Conservation (phyloP, 2,329 filamentous ascomycete species). For the Aspergillus sp. region DNA sequence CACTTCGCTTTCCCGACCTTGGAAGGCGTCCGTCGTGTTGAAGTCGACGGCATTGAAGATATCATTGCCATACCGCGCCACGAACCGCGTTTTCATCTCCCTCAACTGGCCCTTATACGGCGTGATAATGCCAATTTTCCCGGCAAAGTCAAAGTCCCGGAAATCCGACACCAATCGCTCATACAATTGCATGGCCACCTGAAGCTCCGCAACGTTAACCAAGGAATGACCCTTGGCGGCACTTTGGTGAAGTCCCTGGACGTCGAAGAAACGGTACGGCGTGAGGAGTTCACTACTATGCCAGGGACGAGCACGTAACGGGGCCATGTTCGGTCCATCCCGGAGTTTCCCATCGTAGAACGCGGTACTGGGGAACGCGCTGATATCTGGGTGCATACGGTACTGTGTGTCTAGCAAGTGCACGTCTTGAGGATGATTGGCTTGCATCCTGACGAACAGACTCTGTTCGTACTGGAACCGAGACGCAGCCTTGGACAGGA, state of each 20-base stretch:
- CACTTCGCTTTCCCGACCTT: constrained; percentile 91
- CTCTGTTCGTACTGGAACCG: constrained; percentile 94
- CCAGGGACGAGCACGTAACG: constrained; percentile 71
- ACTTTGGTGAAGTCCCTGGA: constrained; percentile 74
- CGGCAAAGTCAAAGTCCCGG: constrained; percentile 57
- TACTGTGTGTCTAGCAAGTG: constrained; percentile 97
- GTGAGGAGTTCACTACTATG: constrained; percentile 72
- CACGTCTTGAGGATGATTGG: constrained; percentile 76
- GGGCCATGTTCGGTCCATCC: constrained; percentile 76
- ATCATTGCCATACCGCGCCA: constrained; percentile 59
- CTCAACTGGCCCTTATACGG: constrained; percentile 91
- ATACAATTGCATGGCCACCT: constrained; percentile 78
- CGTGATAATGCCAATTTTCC: constrained; percentile 93
- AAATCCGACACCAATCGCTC: constrained; percentile 69
- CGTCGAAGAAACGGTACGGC: constrained; percentile 95
- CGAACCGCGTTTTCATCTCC: constrained; percentile 69
- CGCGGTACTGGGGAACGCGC: constrained; percentile 74
- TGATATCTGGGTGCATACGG: constrained; percentile 98
- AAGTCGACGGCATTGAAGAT: constrained; percentile 83
- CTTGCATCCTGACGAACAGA: constrained; percentile 96
- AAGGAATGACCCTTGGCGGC: constrained; percentile 81
- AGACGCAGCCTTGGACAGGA: constrained; percentile 86
- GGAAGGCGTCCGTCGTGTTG: constrained; percentile 97
- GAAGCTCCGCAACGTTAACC: constrained; percentile 78
- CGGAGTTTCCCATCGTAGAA: constrained; percentile 87